Base-by-base conservation (phyloP, 257 asterid genomes). In the Gentiana straminea region DNA sequence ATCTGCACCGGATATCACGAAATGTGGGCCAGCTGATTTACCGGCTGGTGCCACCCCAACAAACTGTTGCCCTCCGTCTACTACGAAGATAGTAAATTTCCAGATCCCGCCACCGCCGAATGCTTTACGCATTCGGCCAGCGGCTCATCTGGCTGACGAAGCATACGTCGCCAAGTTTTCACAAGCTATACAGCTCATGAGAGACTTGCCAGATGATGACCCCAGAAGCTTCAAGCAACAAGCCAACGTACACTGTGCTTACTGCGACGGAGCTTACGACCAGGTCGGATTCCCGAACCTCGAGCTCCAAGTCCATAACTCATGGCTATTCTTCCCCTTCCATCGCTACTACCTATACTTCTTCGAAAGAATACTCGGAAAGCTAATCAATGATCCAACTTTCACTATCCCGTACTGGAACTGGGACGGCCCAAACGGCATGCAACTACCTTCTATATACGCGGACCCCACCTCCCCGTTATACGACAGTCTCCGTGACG, bases 361-460 rank as follows among this genome's bases (percentile, higher is more conserved):
- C 77, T 89, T 77, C 32, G 97, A 89, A 53, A 69, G 79, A 49
- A 89, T 85, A 6, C 53, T 80, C 45, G 94, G 79, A 0, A 89
- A 79, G 45, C 10, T 89, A 0, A 78, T 89, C n/a, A 63, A 79
- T 41, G 95, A 89, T 8, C 94, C 95, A 2, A 73, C 74, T 34
- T 89, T 89, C 49, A 75, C 79, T 1, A 79, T 89, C 71, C 95
- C 97, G 3, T 89, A 62, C 36, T 89, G 97, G 97, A 85, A 83
- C 66, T 88, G 83, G 80, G 97, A 88, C 15, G 64, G 81, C 1
- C 83, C 89, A 0, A 81, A 57, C 0, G 97, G 97, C 33, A 85
- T 85, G 97, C 33, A 24, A 0, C 49, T 89, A 4, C 97, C 95
- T 0, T 8, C 63, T 3, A 59, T 79, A 4, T 89, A 89, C 56